phyloP scores from a whole-genome alignment of 345 rosid genomes.

The Eucalyptus virginea region DNA sequence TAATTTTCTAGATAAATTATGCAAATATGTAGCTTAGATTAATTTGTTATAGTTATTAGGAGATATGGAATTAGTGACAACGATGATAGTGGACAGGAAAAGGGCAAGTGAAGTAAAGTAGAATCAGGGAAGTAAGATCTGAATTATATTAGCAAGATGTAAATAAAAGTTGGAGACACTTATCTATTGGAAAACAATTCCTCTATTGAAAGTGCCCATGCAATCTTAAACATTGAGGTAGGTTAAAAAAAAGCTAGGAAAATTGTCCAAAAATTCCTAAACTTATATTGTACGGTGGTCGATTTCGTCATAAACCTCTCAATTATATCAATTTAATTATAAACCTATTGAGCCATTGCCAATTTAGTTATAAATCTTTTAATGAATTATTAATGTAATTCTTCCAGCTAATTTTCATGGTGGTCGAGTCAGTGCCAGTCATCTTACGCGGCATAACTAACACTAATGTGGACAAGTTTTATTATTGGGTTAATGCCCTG shows the following conservation, averaged over 20 bases:
- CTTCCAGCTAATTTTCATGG: no score
- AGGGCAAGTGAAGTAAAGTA: neutral
- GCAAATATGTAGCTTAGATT: neutral
- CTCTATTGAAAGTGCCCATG: neutral
- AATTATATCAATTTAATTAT: no score
- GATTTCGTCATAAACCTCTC: no score
- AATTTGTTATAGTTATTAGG: neutral
- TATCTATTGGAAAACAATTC: neutral
- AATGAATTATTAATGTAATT: neutral
- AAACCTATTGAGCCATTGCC: no score
- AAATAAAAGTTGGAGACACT: neutral
- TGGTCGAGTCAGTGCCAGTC: rapidly evolving
- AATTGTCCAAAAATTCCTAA: no score
- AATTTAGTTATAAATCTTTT: no score
- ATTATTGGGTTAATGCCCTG: no score
- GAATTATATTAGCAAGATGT: neutral
- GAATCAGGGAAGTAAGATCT: neutral
- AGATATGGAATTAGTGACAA: neutral
- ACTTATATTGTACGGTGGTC: no score
- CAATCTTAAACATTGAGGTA: neutral
- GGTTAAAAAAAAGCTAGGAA: no score
- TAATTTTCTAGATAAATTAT: no score
- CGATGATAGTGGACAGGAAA: neutral
- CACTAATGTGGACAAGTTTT: no score
- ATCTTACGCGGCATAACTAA: no score